These are phyloP conservation scores for Didymella keratinophila DNA, from an alignment of 2,329 filamentous ascomycete species.

Conservation along the genomic window DNA sequence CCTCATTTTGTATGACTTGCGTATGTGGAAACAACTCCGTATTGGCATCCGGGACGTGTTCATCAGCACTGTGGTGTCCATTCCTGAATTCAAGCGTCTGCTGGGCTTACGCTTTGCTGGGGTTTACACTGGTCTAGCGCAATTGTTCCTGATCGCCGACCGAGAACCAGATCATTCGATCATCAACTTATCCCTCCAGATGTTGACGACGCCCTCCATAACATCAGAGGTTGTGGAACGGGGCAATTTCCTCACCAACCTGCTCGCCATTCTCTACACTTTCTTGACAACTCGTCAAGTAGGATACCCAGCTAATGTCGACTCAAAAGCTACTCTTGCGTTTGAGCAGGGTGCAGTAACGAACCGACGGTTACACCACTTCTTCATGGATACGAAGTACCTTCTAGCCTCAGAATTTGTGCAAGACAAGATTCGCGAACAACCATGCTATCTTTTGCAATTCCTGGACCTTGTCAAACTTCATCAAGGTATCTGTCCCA, in stretches of 20 bases:
- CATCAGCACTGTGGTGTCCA: slow-evolving; percentile 93
- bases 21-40: slow-evolving; percentile 95
- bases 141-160: slow-evolving; percentile 94
- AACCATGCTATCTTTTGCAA: slow-evolving; percentile 88
- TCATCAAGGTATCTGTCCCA: slow-evolving; percentile 96
- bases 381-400: slow-evolving; percentile 93
- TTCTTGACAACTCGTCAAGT: slow-evolving; percentile 97
- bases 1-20: slow-evolving; percentile 90
- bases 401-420: slow-evolving; percentile 89
- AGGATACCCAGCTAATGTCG: slow-evolving; percentile 88
- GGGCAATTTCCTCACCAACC: slow-evolving; percentile 92
- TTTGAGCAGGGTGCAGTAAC: slow-evolving; percentile 96
- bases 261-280: slow-evolving; percentile 96
- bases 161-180: slow-evolving; percentile 97
- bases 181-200: slow-evolving; percentile 95
- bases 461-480: slow-evolving; percentile 96
- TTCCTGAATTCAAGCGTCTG: slow-evolving; percentile 95
- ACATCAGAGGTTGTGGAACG: slow-evolving; percentile 94
- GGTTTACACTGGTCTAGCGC: slow-evolving; percentile 90
- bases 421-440: slow-evolving; percentile 80
- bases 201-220: slow-evolving; percentile 95
- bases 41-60: slow-evolving; percentile 92
- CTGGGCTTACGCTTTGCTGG: slow-evolving; percentile 93
- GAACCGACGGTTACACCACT: slow-evolving; percentile 95
- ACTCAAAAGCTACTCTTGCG: slow-evolving; percentile 83